These are phyloP conservation scores for Chalciporus chontae DNA, from an alignment of 768 basidiomycete genomes.

Conservation along the genomic window DNA sequence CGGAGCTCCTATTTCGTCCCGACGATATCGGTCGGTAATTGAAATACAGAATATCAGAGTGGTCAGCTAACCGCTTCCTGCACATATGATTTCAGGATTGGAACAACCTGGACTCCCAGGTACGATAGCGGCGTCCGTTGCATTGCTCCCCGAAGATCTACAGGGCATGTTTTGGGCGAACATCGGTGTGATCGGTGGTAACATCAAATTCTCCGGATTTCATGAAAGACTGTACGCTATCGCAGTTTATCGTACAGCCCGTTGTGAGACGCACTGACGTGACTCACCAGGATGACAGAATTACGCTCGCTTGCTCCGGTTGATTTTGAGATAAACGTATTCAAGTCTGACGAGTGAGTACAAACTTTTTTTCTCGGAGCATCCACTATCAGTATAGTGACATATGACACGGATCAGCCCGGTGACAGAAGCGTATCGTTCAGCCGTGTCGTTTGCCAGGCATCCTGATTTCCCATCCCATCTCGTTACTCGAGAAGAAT, in stretches of 20 bases:
- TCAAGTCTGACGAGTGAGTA: constrained; percentile 70
- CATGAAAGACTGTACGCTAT: constrained; percentile 66
- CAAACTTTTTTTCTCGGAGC: constrained; percentile 1
- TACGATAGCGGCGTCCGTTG: constrained; percentile 74
- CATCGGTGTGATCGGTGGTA: constrained; percentile 87
- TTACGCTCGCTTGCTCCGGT: constrained; percentile 78
- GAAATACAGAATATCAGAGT: constrained; percentile 9
- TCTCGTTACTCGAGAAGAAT: constrained; percentile 77
- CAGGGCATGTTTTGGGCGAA: constrained; percentile 96
- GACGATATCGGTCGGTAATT: constrained; percentile 74
- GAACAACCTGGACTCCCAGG: constrained; percentile 77
- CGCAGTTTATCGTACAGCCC: constrained; percentile 10
- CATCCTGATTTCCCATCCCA: constrained; percentile 47
- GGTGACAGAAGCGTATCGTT: constrained; percentile 60
- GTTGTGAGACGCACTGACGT: constrained; percentile 15
- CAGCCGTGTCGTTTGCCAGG: constrained; percentile 56
- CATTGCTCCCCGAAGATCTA: constrained; percentile 70
- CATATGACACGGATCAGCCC: constrained; percentile 43
- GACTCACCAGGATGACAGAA: constrained; percentile 57
- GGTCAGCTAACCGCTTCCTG: constrained; percentile 4
- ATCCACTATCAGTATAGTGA: constrained; percentile 4
- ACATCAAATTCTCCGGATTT: constrained; percentile 71
- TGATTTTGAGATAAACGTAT: constrained; percentile 71
- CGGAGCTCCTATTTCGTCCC: constrained; percentile 90
- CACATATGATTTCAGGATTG: constrained; percentile 47